These are phyloP conservation scores for Globisporangium spiculum DNA, from an alignment of 352 stramenopile genomes.

Conservation along the genomic window DNA sequence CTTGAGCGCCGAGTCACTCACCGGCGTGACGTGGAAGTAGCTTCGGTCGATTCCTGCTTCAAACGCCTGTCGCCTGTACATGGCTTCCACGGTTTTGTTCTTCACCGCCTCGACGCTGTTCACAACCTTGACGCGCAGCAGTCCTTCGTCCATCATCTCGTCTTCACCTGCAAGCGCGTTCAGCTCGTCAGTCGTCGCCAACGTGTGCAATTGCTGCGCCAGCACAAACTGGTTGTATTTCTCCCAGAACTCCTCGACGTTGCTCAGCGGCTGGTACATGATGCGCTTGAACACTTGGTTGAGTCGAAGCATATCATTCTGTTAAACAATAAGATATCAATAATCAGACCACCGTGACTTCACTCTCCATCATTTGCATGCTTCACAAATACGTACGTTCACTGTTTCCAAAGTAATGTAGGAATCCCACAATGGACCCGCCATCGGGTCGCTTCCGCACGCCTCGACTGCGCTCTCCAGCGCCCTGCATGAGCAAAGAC, in stretches of 20 bases:
- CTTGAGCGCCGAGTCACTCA: slow-evolving; percentile 57
- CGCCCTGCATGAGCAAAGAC: slow-evolving; percentile 24
- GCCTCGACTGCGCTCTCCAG: slow-evolving; percentile 54
- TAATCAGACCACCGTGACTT: background rate
- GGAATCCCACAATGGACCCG: slow-evolving; percentile 70
- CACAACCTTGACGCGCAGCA: slow-evolving; percentile 80
- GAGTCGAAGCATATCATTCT: slow-evolving; percentile 81
- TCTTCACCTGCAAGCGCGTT: slow-evolving; percentile 52
- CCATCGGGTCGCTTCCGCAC: slow-evolving; percentile 62
- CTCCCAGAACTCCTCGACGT: slow-evolving; percentile 82
- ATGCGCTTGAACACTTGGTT: slow-evolving; percentile 83
- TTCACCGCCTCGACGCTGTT: slow-evolving; percentile 72
- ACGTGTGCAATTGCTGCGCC: slow-evolving; percentile 56
- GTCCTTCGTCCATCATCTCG: slow-evolving; percentile 72
- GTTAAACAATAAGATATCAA: background rate
- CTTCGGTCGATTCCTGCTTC: slow-evolving; percentile 76
- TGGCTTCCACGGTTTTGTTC: slow-evolving; percentile 62
- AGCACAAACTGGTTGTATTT: slow-evolving; percentile 86
- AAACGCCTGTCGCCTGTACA: slow-evolving; percentile 63
- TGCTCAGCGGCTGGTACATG: slow-evolving; percentile 64
- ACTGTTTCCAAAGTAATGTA: slow-evolving; percentile 80
- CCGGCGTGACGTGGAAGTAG: slow-evolving; percentile 80
- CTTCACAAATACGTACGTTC: slow-evolving; percentile 34
- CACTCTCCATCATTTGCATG: background rate
- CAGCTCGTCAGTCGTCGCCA: slow-evolving; percentile 65